Conservation (phyloP, 345 rosid genomes). For the Eucalyptus tenuipes region DNA sequence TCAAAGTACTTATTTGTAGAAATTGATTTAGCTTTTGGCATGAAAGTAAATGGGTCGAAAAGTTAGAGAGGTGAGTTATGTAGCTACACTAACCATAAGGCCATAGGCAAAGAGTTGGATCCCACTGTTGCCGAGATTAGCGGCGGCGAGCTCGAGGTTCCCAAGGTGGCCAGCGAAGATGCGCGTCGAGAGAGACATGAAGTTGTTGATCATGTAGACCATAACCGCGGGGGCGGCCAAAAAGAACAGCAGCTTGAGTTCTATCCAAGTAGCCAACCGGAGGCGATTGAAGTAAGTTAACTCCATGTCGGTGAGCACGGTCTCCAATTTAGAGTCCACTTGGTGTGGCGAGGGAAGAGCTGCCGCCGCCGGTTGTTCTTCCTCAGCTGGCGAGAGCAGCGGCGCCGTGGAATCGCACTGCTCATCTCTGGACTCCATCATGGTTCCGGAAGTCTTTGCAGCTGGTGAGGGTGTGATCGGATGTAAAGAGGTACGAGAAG, state of each 20-base stretch:
- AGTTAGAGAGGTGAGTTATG: neutral
- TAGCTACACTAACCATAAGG: constrained; percentile 5
- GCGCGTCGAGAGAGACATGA: constrained; percentile 15
- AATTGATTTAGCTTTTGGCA: neutral
- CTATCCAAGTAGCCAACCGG: constrained; percentile 10
- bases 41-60: neutral
- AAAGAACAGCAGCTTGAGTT: constrained; percentile 3
- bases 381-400: neutral
- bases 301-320: neutral
- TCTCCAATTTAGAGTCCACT: constrained; percentile 1
- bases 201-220: constrained; percentile 14
- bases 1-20: neutral
- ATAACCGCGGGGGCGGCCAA: constrained; percentile 14
- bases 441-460: neutral
- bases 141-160: constrained; percentile 21
- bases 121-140: constrained; percentile 17
- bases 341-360: neutral
- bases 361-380: no score
- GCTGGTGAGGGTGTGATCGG: neutral
- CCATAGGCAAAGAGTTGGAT: constrained; percentile 16
- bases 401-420: neutral
- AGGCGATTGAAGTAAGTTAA: neutral
- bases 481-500: neutral
- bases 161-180: constrained; percentile 20
- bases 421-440: neutral